Evolutionary conservation across 106 monocot species (phyloP), one percentile per base, ranked within the genome.

Genomic region (Acorus gramineus): DNA sequence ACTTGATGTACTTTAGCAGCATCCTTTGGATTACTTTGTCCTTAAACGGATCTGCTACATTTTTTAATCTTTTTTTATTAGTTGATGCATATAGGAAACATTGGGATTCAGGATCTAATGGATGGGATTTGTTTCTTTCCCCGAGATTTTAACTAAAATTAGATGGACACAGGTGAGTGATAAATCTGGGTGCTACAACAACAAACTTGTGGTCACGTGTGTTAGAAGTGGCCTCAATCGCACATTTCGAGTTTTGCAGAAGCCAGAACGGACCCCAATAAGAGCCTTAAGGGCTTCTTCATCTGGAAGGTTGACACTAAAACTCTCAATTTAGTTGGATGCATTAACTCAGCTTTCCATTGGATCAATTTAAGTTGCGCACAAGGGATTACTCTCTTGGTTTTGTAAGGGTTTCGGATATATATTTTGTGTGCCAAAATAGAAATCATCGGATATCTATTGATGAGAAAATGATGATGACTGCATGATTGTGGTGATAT

Each of bases 171-270:
- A 98, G 98, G 92, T 69, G 49, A 89, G 79, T 92, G 98, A 98
- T 56, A 98, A 92, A 80, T 64, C 57, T 63, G 92, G 98, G 49
- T 92, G 98, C 53, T 98, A 89, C 70, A 80, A 60, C 54, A 98
- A 92, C 66, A 85, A 56, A 74, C 92, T 98, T 68, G 69, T 91
- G 60, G 83, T 98, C 4, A 98, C 92, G 46, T 98, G 98, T 77
- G 64, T 98, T 59, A 83, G 98, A 85, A 98, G 85, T 81, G 98
- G 98, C 28, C 77, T 98, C 28, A 98, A 92, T 84, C 91, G 91
- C n/a, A 28, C 83, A 63, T 98, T 98, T 53, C 74, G 98, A 45
- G 83, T 92, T 8, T 69, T 92, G 50, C 92, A 98, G 78, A 98
- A 98, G 75, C 88, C 92, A 68, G 98, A 98, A 57, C 98, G 91